A percentile compares a stretch with the other conserved stretches of the same genome.
phyloP scores from a whole-genome alignment of 345 rosid genomes.

The Rhizophora apiculata region DNA sequence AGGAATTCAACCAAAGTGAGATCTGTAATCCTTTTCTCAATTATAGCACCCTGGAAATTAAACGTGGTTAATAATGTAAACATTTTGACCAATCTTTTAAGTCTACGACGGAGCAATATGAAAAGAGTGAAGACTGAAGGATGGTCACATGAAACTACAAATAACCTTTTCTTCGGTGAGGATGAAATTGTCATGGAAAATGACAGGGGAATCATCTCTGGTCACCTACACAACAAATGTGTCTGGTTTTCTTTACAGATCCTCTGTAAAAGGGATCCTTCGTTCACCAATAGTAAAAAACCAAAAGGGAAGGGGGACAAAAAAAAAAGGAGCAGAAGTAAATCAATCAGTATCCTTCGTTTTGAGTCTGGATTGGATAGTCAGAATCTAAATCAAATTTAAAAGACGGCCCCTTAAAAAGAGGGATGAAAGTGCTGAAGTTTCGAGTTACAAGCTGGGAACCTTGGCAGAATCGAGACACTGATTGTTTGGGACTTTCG shows the following conservation, averaged over 20 bases:
- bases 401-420: too few species aligned
- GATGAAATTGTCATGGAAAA: slow-evolving; percentile 36
- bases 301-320: neutral
- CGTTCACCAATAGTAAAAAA: slow-evolving; percentile 1
- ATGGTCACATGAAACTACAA: neutral
- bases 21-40: slow-evolving; percentile 25
- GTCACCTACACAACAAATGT: slow-evolving; percentile 19
- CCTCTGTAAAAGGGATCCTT: slow-evolving; percentile 2
- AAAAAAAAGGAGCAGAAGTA: slow-evolving; percentile 5
- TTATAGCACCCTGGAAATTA: slow-evolving; percentile 20
- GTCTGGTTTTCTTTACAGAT: slow-evolving; percentile 2
- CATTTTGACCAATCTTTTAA: neutral
- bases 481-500: too few species aligned
- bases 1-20: slow-evolving; percentile 22
- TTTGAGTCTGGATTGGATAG: neutral
- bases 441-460: neutral
- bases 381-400: neutral
- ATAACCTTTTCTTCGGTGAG: slow-evolving; percentile 19
- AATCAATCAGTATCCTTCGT: slow-evolving; percentile 21
- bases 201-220: slow-evolving; percentile 28
- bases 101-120: too few species aligned
- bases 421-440: neutral
- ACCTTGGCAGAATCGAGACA: too few species aligned
- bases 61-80: neutral
- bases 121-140: too few species aligned